Base-by-base conservation (phyloP, 306 rosid species). In the Castanea sativa region DNA sequence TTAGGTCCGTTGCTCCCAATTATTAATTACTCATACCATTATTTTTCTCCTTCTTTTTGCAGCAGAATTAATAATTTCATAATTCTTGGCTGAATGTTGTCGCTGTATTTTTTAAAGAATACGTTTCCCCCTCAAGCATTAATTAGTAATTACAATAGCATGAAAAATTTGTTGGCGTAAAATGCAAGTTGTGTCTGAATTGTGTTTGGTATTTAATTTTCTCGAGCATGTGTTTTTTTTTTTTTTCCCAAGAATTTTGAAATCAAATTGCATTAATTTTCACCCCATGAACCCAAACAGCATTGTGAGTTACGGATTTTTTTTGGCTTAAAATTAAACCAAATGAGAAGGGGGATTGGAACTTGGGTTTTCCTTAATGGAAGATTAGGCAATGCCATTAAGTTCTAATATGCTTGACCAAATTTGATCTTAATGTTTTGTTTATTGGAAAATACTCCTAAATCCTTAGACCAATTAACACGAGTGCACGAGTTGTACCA, bases 1-100 rank as follows among this genome's bases (percentile, higher is more conserved):
- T 78, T 85, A 72, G 84, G 85, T 86, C 69, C 41, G 45, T 51
- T 74, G 12, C 55, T 60, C 33, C n/a, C 19, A 35, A n/a, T 5
- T 57, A 84, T 85, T 77, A 59, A 78, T 25, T 5, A 14, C 19
- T 61, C 49, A 20, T 53, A 59, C 55, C 55, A 4, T 38, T 43
- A 73, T 14, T 56, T 20, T 55, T 70, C 64, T 11, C 16, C 30
- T 33, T 1, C 25, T 59, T 53, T 73, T 45, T 35, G 73, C 45
- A 76, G 77, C 81, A 78, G 73, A 9, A 35, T 74, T 56, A 27
- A 58, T 12, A 60, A 60, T 10, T 11, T 27, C 59, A 41, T 11
- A 52, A 19, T 25, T 70, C 61, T 73, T 73, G 63, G 55, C 68
- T 75, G 32, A 53, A 32, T 15, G 71, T 38, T 74, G 71, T 69